Evolutionary conservation across 495 filamentous ascomycete species (phyloP).

Genomic region (Aspergillus steynii): DNA sequence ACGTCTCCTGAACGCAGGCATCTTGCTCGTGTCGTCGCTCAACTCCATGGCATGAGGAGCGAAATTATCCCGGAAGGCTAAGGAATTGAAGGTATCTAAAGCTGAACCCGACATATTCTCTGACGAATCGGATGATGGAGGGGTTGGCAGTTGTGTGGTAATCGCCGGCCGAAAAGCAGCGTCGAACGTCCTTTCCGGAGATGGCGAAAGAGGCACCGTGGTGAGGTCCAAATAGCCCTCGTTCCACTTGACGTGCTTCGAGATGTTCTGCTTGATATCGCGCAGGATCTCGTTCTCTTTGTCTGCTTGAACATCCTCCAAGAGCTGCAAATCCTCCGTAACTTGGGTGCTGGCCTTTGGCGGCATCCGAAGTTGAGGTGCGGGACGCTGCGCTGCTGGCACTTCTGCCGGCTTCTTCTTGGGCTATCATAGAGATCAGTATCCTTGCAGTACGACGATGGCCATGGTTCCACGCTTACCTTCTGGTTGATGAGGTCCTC

Average conservation of each 20-base stretch:
- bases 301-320: slow-evolving; percentile 76
- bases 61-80: slow-evolving; percentile 52
- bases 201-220: slow-evolving; percentile 74
- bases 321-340: slow-evolving; percentile 70
- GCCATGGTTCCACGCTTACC: slow-evolving; percentile 48
- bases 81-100: slow-evolving; percentile 41
- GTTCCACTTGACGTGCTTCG: slow-evolving; percentile 86
- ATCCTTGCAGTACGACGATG: slow-evolving; percentile 24
- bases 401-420: slow-evolving; percentile 66
- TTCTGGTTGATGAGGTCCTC: slow-evolving; percentile 95
- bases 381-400: slow-evolving; percentile 54
- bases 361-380: slow-evolving; percentile 65
- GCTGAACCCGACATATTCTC: slow-evolving; percentile 53
- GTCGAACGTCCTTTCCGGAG: slow-evolving; percentile 55
- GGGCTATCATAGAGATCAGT: slow-evolving; percentile 53
- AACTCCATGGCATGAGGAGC: slow-evolving; percentile 45
- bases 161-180: slow-evolving; percentile 75
- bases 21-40: slow-evolving; percentile 46
- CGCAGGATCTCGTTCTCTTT: slow-evolving; percentile 75
- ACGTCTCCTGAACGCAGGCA: slow-evolving; percentile 65
- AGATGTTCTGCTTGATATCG: slow-evolving; percentile 77
- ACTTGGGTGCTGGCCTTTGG: slow-evolving; percentile 65
- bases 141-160: slow-evolving; percentile 81
- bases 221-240: slow-evolving; percentile 81
- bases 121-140: slow-evolving; percentile 76